These are phyloP conservation scores for Colletotrichum shisoi DNA, from an alignment of 2,329 filamentous ascomycete genomes.

Conservation along the genomic window DNA sequence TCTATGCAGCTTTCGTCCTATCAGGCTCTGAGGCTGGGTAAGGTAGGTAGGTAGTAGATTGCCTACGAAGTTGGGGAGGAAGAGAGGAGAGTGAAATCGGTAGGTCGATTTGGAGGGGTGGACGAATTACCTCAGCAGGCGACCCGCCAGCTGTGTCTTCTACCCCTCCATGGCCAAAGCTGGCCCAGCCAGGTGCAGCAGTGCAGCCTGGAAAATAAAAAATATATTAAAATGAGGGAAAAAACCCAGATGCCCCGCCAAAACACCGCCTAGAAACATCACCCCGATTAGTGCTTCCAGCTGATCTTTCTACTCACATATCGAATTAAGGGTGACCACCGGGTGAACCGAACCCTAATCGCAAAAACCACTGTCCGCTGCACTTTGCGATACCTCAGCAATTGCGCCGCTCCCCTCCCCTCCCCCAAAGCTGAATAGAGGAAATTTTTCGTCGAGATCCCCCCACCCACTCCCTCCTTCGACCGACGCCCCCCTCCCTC, in stretches of 20 bases:
- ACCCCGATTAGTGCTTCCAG: not conserved
- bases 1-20: conserved; percentile 24
- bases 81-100: too few species aligned
- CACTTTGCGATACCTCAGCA: conserved; percentile 24
- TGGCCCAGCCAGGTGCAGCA: not conserved
- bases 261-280: conserved; percentile 1
- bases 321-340: conserved; percentile 15
- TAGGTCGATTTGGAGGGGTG: not conserved
- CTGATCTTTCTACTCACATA: not conserved
- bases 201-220: not conserved
- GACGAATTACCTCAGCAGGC: conserved; percentile 26
- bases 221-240: not conserved
- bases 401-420: not conserved
- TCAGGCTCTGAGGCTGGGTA: not conserved
- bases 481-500: conserved; percentile 16
- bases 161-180: conserved; percentile 21
- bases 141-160: not conserved
- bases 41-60: not conserved
- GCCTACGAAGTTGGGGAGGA: not conserved
- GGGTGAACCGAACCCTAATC: conserved; percentile 44
- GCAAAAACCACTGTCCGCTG: conserved; percentile 41
- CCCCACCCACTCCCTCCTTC: conserved; percentile 26
- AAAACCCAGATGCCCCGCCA: conserved; percentile 22
- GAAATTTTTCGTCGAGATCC: conserved; percentile 34
- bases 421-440: conserved; percentile 16